Conservation (phyloP, 495 filamentous ascomycete species). For the Zalerion maritima region DNA sequence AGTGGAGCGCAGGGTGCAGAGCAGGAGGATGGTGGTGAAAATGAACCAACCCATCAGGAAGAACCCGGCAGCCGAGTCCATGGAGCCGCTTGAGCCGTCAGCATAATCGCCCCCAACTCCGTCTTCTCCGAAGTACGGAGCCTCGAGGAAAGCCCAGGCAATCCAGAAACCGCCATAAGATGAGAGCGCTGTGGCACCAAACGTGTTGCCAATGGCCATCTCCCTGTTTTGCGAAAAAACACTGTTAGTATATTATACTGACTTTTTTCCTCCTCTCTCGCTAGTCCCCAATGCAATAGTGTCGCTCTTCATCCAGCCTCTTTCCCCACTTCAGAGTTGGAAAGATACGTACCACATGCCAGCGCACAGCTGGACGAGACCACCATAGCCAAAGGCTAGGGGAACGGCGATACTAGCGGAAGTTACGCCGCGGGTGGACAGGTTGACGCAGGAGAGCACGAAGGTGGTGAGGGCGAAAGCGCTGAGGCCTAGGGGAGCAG, state of each 20-base stretch:
- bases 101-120: conserved; percentile 42
- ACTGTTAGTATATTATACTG: conserved; percentile 1
- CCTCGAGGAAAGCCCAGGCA: conserved; percentile 75
- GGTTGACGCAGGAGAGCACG: conserved; percentile 76
- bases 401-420: conserved; percentile 55
- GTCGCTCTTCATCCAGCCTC: not conserved
- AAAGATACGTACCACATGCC: conserved; percentile 82
- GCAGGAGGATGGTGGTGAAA: conserved; percentile 77
- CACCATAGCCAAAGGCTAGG: conserved; percentile 66
- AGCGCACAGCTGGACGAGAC: conserved; percentile 79
- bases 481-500: conserved; percentile 68
- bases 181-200: conserved; percentile 90
- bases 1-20: conserved; percentile 86
- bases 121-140: conserved; percentile 42
- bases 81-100: conserved; percentile 16
- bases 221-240: conserved; percentile 44
- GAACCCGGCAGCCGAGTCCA: conserved; percentile 59
- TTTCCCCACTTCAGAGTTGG: not conserved
- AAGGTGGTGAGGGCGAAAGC: conserved; percentile 97
- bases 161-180: conserved; percentile 99
- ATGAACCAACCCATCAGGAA: conserved; percentile 96
- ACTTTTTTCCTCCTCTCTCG: not conserved
- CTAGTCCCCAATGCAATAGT: not conserved
- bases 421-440: conserved; percentile 43
- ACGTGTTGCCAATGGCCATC: conserved; percentile 96